phyloP scores from a whole-genome alignment of 2,329 filamentous ascomycete species.

The Westerdykella ornata region DNA sequence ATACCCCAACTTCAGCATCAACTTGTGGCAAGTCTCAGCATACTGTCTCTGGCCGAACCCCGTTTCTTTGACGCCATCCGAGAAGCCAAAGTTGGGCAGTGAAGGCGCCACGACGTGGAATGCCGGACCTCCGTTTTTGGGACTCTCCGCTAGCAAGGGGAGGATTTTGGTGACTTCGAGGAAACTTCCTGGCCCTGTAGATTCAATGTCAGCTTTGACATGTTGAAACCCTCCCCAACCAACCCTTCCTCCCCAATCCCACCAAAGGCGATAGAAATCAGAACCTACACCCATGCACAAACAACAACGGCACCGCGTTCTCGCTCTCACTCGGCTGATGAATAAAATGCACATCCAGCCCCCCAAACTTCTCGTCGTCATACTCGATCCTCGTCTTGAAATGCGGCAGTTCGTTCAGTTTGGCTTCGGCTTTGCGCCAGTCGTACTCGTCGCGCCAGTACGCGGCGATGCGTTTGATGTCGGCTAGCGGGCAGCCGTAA shows the following conservation, averaged over 20 bases:
- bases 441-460: constrained; percentile 54
- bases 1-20: constrained; percentile 65
- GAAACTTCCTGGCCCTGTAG: constrained; percentile 58
- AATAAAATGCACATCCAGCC: constrained; percentile 58
- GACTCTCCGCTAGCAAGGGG: constrained; percentile 30
- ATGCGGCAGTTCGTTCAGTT: constrained; percentile 56
- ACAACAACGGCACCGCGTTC: constrained; percentile 58
- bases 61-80: constrained; percentile 43
- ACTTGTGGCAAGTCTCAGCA: constrained; percentile 57
- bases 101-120: constrained; percentile 51
- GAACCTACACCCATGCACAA: constrained; percentile 56
- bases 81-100: constrained; percentile 53
- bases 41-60: constrained; percentile 57
- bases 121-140: constrained; percentile 35
- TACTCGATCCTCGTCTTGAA: constrained; percentile 50
- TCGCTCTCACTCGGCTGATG: constrained; percentile 49
- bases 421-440: constrained; percentile 55
- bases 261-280: neutral
- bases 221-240: constrained; percentile 13
- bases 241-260: constrained; percentile 2
- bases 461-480: constrained; percentile 53
- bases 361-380: constrained; percentile 48
- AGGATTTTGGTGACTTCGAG: constrained; percentile 60
- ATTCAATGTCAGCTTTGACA: constrained; percentile 6
- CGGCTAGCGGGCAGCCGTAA: constrained; percentile 54